Conservation (phyloP, 2,329 filamentous ascomycete genomes). For the Pseudocercospora macadamiae region DNA sequence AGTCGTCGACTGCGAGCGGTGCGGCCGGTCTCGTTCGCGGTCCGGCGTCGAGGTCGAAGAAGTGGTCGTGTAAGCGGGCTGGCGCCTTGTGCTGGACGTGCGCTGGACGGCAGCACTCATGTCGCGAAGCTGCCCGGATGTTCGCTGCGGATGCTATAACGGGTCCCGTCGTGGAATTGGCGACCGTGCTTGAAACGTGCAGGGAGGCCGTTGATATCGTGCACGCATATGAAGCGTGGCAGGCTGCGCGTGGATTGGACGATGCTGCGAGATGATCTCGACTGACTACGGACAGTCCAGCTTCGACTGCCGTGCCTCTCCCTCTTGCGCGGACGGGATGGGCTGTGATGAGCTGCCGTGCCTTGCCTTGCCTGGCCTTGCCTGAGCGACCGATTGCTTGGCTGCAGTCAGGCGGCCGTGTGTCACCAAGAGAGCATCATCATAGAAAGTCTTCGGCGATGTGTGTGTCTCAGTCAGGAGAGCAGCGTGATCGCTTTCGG, state of each 20-base stretch:
- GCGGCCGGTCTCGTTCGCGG: slow-evolving; percentile 51
- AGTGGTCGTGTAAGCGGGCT: slow-evolving; percentile 44
- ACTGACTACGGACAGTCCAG: neutral
- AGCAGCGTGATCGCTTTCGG: neutral
- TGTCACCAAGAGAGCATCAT: neutral
- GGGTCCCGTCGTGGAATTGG: neutral
- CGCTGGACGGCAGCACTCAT: slow-evolving; percentile 32
- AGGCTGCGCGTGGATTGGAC: neutral
- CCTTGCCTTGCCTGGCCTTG: slow-evolving; percentile 3
- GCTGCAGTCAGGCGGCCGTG: neutral
- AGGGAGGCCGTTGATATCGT: slow-evolving; percentile 4
- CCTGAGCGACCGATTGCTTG: neutral
- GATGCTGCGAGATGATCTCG: neutral
- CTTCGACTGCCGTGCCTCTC: neutral
- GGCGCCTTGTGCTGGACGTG: slow-evolving; percentile 53
- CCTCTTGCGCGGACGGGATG: too few relatives aligned
- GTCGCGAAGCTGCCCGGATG: slow-evolving; percentile 3
- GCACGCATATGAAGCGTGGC: neutral
- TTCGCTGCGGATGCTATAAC: neutral
- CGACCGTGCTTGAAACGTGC: neutral
- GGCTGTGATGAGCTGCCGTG: too few relatives aligned
- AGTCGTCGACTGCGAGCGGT: slow-evolving; percentile 42
- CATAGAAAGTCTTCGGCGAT: neutral
- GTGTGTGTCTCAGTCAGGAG: neutral
- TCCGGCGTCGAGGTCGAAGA: slow-evolving; percentile 48